Base-by-base conservation (phyloP, 352 stramenopile species). In the Pythium grandisporangium region DNA sequence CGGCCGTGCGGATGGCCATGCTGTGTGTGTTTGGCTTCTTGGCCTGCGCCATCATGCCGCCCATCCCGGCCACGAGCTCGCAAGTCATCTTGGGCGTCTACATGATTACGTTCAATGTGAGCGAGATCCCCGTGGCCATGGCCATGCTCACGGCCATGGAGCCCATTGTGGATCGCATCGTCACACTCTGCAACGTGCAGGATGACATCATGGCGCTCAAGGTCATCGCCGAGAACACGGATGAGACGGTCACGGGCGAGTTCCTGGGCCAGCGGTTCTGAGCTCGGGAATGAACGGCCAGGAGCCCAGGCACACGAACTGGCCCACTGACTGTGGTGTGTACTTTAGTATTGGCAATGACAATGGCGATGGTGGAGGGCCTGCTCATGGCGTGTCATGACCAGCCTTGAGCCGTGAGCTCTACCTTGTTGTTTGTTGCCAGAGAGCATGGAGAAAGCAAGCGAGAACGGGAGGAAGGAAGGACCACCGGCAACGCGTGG, bases 171-270 rank as follows among this genome's bases (percentile, higher is more conserved):
- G 72, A 86, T 22, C 77, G 77, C 37, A 52, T 91, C 26, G 54
- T 54, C n/a, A 77, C 74, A 0, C 53, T 77, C 33, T 81, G 74
- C 57, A 86, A 91, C 39, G 73, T 91, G 6, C 84, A 84, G 42
- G 77, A 85, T 37, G 77, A 88, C 53, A 64, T 82, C 45, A 82
- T 87, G 66, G 74, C 71, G 24, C 64, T 87, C 32, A 81, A 83
- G 47, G 61, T 83, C 26, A 83, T 87, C 30, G 66, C 74, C 6
- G 70, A 84, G 30, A 84, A 64, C 37, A 84, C 74, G 14, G 69
- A 87, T 30, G 69, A 84, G 50, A 87, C 70, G 16, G 63, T 83
- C 27, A 60, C 67, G 32, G 58, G 66, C 11, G 61, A 81, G 27
- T 61, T 78, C 12, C 50, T 86, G 10, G 66, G 71, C 37, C 57